Evolutionary conservation across 176 grass and related monocot species (phyloP).

Genomic region (Oryza punctata): DNA sequence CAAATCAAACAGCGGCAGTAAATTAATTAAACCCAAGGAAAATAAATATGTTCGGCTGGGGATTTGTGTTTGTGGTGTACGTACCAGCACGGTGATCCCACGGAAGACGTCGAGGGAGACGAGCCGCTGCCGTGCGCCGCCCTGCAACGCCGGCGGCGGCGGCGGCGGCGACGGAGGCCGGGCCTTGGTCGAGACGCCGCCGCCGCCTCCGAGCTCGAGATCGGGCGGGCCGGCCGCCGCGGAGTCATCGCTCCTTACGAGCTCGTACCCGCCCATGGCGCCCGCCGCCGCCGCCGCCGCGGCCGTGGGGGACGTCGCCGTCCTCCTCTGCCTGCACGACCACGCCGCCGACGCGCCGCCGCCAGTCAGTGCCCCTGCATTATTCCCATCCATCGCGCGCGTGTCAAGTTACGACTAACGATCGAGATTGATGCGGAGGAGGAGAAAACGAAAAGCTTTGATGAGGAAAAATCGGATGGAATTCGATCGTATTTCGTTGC

Average conservation of each 20-base stretch:
- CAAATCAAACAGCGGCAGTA: not conserved
- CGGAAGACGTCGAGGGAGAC: conserved; percentile 93
- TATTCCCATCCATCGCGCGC: not conserved
- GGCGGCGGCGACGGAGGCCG: not conserved
- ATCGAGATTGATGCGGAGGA: not conserved
- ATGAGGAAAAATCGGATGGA: not conserved
- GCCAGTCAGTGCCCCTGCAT: conserved; percentile 27
- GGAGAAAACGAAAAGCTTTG: not conserved
- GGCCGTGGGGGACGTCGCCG: too few relatives aligned
- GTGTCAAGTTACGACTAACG: not conserved
- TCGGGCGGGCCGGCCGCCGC: conserved; percentile 8
- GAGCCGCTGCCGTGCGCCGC: conserved; percentile 45
- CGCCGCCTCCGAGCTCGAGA: conserved; percentile 29
- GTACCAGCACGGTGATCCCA: conserved; percentile 83
- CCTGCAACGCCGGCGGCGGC: not conserved
- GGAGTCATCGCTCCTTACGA: conserved; percentile 46
- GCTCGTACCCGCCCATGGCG: conserved; percentile 51
- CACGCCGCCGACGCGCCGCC: not conserved
- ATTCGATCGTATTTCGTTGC: not conserved
- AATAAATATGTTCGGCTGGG: not conserved
- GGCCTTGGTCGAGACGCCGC: not conserved
- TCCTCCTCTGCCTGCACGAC: conserved; percentile 40
- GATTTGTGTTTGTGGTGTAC: not conserved
- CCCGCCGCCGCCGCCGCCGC: conserved; percentile 14
- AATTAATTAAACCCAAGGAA: not conserved